These are phyloP conservation scores for Solidago caesia DNA, from an alignment of 129 eudicot species.

Conservation along the genomic window DNA sequence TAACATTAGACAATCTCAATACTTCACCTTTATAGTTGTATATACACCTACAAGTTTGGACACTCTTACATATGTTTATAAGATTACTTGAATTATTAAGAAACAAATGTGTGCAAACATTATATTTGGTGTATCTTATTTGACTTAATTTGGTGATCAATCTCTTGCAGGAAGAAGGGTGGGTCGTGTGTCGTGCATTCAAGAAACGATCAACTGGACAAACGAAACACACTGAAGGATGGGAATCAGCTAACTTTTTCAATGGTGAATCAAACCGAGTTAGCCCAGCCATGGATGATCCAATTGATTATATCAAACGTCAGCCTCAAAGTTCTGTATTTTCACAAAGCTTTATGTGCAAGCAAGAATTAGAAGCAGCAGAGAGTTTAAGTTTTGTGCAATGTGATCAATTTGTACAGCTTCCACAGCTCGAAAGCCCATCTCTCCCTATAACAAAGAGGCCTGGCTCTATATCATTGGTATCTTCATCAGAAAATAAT, in stretches of 20 bases:
- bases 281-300: slow-evolving; percentile 41
- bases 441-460: slow-evolving; percentile 52
- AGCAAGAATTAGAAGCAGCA: slow-evolving; percentile 59
- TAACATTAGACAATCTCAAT: too few species aligned
- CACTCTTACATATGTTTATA: too few species aligned
- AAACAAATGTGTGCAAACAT: not conserved
- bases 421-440: slow-evolving; percentile 83
- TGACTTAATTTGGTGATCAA: not conserved
- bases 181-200: slow-evolving; percentile 98
- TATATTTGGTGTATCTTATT: not conserved
- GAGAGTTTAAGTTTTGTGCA: slow-evolving; percentile 39
- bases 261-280: slow-evolving; percentile 52
- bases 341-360: slow-evolving; percentile 54
- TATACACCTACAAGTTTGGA: too few species aligned
- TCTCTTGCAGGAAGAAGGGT: slow-evolving; percentile 78
- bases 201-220: slow-evolving; percentile 69
- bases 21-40: too few species aligned
- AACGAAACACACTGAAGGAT: slow-evolving; percentile 50
- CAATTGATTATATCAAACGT: slow-evolving; percentile 46
- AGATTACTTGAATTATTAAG: too few species aligned
- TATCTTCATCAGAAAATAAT: slow-evolving; percentile 26
- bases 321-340: slow-evolving; percentile 37
- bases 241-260: slow-evolving; percentile 58
- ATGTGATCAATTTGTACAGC: slow-evolving; percentile 60
- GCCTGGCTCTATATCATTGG: slow-evolving; percentile 41